phyloP scores from a whole-genome alignment of 2,329 filamentous ascomycete genomes.

The Xylaria polymorpha region DNA sequence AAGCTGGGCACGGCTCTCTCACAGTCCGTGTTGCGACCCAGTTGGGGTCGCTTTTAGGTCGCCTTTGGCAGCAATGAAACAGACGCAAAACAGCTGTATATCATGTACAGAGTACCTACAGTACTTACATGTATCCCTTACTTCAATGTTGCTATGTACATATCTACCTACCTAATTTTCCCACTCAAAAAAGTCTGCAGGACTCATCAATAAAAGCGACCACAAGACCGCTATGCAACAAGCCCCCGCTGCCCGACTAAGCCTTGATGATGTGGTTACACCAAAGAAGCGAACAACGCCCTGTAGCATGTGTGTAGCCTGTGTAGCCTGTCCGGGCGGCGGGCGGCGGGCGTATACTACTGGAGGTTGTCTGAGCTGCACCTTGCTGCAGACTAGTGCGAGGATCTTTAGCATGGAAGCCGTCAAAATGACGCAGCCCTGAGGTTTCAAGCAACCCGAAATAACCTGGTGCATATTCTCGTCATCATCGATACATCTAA shows the following conservation, averaged over 20 bases:
- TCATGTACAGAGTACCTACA: background rate
- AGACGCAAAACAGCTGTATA: background rate
- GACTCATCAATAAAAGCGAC: background rate
- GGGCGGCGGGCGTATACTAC: too few species aligned
- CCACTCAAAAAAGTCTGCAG: background rate
- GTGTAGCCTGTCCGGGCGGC: background rate
- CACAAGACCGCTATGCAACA: background rate
- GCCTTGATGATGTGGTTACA: background rate
- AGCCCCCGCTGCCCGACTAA: background rate
- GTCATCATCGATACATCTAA: conserved; percentile 27
- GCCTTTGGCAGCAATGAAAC: conserved; percentile 4
- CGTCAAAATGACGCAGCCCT: conserved; percentile 32
- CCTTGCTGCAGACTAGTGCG: background rate
- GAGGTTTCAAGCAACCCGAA: conserved; percentile 5
- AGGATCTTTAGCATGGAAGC: background rate
- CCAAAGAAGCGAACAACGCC: background rate
- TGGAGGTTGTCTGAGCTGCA: background rate
- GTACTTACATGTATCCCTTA: background rate
- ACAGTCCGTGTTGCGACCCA: background rate
- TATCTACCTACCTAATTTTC: too few species aligned
- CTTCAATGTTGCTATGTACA: too few species aligned
- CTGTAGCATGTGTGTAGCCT: too few species aligned
- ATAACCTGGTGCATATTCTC: conserved; percentile 21
- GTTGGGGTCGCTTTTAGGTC: background rate
- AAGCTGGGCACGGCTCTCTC: background rate